Conservation (phyloP, 805 yeast species). For the Torulaspora microellipsoides region DNA sequence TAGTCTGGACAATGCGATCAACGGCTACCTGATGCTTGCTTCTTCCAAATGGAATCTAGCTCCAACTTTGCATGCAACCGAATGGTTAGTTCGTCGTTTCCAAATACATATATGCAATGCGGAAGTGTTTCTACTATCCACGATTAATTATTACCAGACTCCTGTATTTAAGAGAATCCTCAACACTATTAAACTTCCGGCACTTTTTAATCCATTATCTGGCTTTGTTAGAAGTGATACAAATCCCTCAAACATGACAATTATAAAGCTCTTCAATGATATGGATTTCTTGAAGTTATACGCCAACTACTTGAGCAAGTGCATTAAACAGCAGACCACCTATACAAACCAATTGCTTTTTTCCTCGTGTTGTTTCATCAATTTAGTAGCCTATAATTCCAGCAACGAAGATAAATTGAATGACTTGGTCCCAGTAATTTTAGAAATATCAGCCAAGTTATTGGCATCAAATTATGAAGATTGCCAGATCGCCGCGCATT, state of each 20-base stretch:
- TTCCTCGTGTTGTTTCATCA: slow-evolving; percentile 63
- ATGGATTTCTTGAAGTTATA: slow-evolving; percentile 62
- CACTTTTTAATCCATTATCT: slow-evolving; percentile 65
- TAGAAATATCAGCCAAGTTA: slow-evolving; percentile 56
- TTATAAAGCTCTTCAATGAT: slow-evolving; percentile 73
- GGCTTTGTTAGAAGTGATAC: slow-evolving; percentile 61
- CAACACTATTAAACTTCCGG: slow-evolving; percentile 73
- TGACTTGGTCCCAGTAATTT: slow-evolving; percentile 49
- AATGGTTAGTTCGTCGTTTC: slow-evolving; percentile 93
- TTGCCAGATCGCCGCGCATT: slow-evolving; percentile 77
- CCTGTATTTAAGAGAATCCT: slow-evolving; percentile 73
- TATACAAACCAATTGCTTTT: slow-evolving; percentile 73
- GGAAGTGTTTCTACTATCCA: slow-evolving; percentile 64
- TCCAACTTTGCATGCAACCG: slow-evolving; percentile 77
- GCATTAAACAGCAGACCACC: slow-evolving; percentile 49
- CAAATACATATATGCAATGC: slow-evolving; percentile 77
- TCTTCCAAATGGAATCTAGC: slow-evolving; percentile 73
- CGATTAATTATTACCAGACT: slow-evolving; percentile 74
- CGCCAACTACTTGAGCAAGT: slow-evolving; percentile 44
- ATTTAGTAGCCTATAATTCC: slow-evolving; percentile 56
- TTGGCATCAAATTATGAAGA: slow-evolving; percentile 48
- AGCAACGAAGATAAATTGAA: slow-evolving; percentile 42
- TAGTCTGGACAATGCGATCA: slow-evolving; percentile 70
- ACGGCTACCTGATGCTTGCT: slow-evolving; percentile 64
- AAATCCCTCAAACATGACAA: slow-evolving; percentile 60